Evolutionary conservation across 805 yeast species (phyloP).

Genomic region (Priceomyces melissophilus): DNA sequence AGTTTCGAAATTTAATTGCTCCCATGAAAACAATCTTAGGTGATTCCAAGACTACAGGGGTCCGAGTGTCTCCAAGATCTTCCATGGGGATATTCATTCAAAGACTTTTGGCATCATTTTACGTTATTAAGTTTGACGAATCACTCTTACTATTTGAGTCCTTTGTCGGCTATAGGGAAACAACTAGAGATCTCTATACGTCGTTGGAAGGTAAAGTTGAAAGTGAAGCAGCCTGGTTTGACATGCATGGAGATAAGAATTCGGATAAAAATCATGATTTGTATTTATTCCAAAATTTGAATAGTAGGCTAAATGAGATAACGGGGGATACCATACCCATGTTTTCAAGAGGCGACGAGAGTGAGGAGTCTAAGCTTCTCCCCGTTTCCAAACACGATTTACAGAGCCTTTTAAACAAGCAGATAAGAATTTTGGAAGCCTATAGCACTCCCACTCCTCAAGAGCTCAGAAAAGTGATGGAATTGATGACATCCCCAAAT

Average conservation of each 20-base stretch:
- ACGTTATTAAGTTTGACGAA: slow-evolving; percentile 37
- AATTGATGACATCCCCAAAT: slow-evolving; percentile 42
- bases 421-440: slow-evolving; percentile 49
- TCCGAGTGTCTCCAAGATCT: slow-evolving; percentile 17
- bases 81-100: slow-evolving; percentile 31
- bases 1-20: background rate
- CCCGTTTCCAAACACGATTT: slow-evolving; percentile 52
- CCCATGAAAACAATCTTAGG: background rate
- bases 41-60: background rate
- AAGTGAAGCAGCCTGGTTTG: background rate
- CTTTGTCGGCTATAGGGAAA: slow-evolving; percentile 33
- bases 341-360: slow-evolving; percentile 5
- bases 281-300: slow-evolving; percentile 14
- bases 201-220: slow-evolving; percentile 3
- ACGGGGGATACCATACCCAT: slow-evolving; percentile 11
- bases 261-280: slow-evolving; percentile 10
- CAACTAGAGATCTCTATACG: slow-evolving; percentile 19
- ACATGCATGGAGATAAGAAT: background rate
- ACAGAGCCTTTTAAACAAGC: slow-evolving; percentile 47
- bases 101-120: slow-evolving; percentile 28
- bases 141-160: slow-evolving; percentile 27
- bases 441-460: slow-evolving; percentile 50
- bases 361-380: slow-evolving; percentile 14
- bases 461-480: slow-evolving; percentile 39
- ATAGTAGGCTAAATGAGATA: slow-evolving; percentile 7